Evolutionary conservation across 1,284 basidiomycete species (phyloP).

Genomic region (Papiliotrema laurentii): DNA sequence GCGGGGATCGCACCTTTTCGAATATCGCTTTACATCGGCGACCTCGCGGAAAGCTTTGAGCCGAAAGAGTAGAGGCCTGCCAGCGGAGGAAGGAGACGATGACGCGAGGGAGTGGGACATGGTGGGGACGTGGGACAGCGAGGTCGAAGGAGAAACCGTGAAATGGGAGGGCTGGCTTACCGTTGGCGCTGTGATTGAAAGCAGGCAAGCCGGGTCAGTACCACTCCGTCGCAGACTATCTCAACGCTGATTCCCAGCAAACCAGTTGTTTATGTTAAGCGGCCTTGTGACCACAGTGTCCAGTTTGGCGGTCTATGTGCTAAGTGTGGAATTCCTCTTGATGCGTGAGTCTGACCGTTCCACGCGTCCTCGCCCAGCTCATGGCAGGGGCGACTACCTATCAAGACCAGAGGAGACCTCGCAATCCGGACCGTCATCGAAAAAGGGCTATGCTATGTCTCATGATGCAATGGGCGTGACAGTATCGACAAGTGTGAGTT

Average conservation of each 20-base stretch:
- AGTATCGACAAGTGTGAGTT: conserved; percentile 45
- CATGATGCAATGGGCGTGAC: conserved; percentile 48
- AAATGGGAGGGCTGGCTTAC: conserved; percentile 38
- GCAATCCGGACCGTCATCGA: conserved; percentile 40
- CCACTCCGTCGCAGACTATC: conserved; percentile 16
- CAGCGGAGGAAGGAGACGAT: conserved; percentile 12
- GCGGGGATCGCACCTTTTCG: conserved; percentile 69
- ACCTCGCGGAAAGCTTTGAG: conserved; percentile 45
- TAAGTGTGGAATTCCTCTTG: conserved; percentile 63
- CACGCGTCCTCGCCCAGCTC: conserved; percentile 5
- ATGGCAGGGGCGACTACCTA: conserved; percentile 71
- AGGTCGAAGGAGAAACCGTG: conserved; percentile 61
- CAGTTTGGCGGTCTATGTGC: conserved; percentile 90
- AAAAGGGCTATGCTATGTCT: conserved; percentile 43
- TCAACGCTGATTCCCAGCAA: conserved; percentile 11
- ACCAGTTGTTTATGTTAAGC: conserved; percentile 63
- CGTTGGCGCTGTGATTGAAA: conserved; percentile 31
- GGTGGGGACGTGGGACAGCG: conserved; percentile 81
- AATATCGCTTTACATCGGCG: conserved; percentile 63
- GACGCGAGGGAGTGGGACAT: conserved; percentile 58
- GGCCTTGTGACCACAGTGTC: conserved; percentile 89
- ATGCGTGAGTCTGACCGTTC: not conserved
- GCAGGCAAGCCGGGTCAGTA: conserved; percentile 30
- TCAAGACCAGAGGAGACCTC: conserved; percentile 74
- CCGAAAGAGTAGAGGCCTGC: conserved; percentile 10